Evolutionary conservation across 2,329 filamentous ascomycete species (phyloP).

Genomic region (Orbilia ellipsospora): DNA sequence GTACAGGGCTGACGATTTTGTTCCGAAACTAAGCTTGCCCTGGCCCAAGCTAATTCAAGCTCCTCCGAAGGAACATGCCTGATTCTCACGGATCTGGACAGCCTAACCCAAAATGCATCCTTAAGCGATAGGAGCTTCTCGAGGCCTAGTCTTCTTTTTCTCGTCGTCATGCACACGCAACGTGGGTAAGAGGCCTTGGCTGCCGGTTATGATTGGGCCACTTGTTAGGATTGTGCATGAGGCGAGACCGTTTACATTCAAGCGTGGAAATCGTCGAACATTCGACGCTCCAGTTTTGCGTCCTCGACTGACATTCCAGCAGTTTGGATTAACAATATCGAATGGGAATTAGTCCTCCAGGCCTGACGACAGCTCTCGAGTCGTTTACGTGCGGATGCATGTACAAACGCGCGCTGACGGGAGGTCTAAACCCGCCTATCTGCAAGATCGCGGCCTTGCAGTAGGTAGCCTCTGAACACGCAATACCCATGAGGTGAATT

Average conservation of each 20-base stretch:
- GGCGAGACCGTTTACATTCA: conserved; percentile 45
- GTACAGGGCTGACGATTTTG: conserved; percentile 42
- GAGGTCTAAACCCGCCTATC: conserved; percentile 45
- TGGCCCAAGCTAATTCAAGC: conserved; percentile 13
- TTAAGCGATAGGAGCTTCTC: conserved; percentile 52
- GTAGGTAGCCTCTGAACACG: conserved; percentile 34
- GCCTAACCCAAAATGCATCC: conserved; percentile 50
- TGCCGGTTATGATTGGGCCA: conserved; percentile 20
- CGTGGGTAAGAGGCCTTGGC: conserved; percentile 27
- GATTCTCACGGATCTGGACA: conserved; percentile 25
- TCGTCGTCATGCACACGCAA: conserved; percentile 39
- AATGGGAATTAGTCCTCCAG: conserved; percentile 14
- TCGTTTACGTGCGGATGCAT: conserved; percentile 28
- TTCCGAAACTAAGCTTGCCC: conserved; percentile 26
- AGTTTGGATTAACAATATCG: conserved; percentile 10
- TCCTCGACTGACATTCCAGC: conserved; percentile 35
- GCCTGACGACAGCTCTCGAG: conserved; percentile 31
- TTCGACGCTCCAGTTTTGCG: conserved; percentile 36
- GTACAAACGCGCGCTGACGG: conserved; percentile 40
- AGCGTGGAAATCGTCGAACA: conserved; percentile 28
- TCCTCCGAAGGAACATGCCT: conserved; percentile 11
- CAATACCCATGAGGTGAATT: conserved; percentile 8
- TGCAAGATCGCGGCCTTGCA: conserved; percentile 39
- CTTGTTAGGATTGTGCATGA: conserved; percentile 50
- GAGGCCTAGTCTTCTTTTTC: conserved; percentile 18